These are phyloP conservation scores for Spergularia marina DNA, from an alignment of 148 eudicot genomes.

Conservation along the genomic window DNA sequence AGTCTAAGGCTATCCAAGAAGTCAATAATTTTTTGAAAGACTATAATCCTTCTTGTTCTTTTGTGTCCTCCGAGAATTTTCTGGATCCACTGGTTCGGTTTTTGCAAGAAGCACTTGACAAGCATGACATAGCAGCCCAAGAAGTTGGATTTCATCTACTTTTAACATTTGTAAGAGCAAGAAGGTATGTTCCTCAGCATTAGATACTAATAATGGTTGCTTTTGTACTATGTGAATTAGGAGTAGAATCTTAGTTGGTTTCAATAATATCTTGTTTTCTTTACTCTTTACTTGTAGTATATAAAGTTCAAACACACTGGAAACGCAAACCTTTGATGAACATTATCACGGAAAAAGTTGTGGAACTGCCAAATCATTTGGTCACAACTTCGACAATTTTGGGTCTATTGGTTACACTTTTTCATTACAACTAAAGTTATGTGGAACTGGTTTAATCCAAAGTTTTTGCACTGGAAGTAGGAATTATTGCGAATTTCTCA, in stretches of 20 bases:
- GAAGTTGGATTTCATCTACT: conserved; percentile 50
- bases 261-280: neutral
- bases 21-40: conserved; percentile 34
- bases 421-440: no score
- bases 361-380: no score
- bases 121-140: conserved; percentile 49
- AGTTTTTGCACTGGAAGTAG: no score
- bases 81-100: conserved; percentile 51
- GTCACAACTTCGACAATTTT: no score
- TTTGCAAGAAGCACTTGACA: conserved; percentile 46
- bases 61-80: conserved; percentile 45
- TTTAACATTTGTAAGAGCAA: conserved; percentile 40
- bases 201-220: neutral
- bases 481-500: no score
- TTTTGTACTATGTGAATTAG: no score
- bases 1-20: conserved; percentile 50
- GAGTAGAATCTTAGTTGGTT: neutral
- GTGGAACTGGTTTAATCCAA: no score
- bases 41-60: conserved; percentile 36
- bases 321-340: neutral
- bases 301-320: neutral
- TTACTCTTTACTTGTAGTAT: neutral
- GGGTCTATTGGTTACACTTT: no score
- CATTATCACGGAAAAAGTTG: no score
- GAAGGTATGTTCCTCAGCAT: conserved; percentile 44